Conservation (phyloP, 2,329 filamentous ascomycete genomes). For the Colletotrichum magnum region DNA sequence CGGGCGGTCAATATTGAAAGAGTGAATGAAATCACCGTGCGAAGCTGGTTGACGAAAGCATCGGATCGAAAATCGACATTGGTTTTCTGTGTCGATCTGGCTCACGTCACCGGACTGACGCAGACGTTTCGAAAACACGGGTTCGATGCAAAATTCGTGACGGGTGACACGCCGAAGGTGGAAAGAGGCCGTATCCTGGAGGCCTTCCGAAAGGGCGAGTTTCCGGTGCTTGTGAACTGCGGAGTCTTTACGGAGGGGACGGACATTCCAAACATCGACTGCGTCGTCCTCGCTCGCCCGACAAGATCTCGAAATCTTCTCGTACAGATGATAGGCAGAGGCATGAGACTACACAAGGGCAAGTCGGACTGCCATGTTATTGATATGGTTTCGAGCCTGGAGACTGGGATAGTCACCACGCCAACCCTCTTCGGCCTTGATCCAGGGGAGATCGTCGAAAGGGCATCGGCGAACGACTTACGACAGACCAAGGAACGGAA, state of each 20-base stretch:
- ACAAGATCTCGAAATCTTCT: conserved; percentile 94
- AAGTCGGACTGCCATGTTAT: conserved; percentile 95
- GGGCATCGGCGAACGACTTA: conserved; percentile 75
- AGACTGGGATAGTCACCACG: conserved; percentile 88
- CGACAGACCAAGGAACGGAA: conserved; percentile 65
- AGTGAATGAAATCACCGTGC: conserved; percentile 87
- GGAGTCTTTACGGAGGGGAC: conserved; percentile 98
- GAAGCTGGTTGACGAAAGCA: conserved; percentile 87
- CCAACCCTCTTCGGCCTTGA: conserved; percentile 95
- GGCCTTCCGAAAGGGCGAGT: conserved; percentile 82
- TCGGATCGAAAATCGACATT: conserved; percentile 83
- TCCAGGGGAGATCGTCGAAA: conserved; percentile 80
- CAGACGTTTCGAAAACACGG: conserved; percentile 82
- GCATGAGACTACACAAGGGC: conserved; percentile 84
- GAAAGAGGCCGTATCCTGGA: conserved; percentile 79
- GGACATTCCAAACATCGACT: conserved; percentile 97
- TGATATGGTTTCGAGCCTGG: conserved; percentile 91
- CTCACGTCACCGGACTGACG: conserved; percentile 83
- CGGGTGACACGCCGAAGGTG: conserved; percentile 80
- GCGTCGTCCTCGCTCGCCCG: conserved; percentile 87
- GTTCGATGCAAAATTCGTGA: conserved; percentile 89
- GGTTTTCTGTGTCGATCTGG: conserved; percentile 93
- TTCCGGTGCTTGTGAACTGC: conserved; percentile 92
- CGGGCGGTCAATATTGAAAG: conserved; percentile 84
- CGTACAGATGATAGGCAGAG: conserved; percentile 97